Conservation (phyloP, 495 filamentous ascomycete genomes). For the Oidiodendron maius region DNA sequence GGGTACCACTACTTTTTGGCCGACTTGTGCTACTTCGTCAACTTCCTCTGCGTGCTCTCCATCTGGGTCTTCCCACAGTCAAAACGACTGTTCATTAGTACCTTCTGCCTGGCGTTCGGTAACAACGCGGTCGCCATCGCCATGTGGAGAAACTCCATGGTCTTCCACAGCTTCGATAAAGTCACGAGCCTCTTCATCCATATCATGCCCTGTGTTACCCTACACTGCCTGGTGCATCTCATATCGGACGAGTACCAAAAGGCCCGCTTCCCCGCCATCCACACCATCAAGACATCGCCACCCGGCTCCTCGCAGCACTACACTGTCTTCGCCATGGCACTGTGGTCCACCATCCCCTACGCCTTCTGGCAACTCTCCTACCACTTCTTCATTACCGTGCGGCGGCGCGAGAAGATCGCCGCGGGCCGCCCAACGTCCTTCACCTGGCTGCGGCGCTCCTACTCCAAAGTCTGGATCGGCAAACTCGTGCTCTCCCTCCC, state of each 20-base stretch:
- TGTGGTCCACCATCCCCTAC: conserved; percentile 92
- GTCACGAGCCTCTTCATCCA: conserved; percentile 94
- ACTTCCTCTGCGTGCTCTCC: conserved; percentile 72
- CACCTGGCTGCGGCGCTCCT: conserved; percentile 91
- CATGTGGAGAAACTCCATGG: conserved; percentile 98
- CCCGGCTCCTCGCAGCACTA: conserved; percentile 71
- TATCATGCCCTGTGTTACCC: conserved; percentile 91
- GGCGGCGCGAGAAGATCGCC: conserved; percentile 87
- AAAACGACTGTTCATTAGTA: conserved; percentile 86
- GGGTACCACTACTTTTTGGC: conserved; percentile 97
- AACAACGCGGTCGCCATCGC: conserved; percentile 98
- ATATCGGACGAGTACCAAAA: conserved; percentile 57
- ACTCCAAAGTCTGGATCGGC: conserved; percentile 82
- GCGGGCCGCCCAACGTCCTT: conserved; percentile 94
- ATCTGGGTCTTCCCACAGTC: conserved; percentile 90
- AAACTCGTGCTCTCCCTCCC: conserved; percentile 77
- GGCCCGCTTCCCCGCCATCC: conserved; percentile 78
- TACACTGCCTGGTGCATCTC: conserved; percentile 89
- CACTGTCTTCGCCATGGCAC: conserved; percentile 73
- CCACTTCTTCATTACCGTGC: conserved; percentile 89
- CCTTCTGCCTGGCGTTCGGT: conserved; percentile 86
- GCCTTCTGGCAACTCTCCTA: conserved; percentile 86
- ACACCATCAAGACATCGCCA: conserved; percentile 69
- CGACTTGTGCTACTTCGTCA: conserved; percentile 97
- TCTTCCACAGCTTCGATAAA: conserved; percentile 97